Conservation (phyloP, 2,329 filamentous ascomycete species). For the Davidsoniella eucalypti region DNA sequence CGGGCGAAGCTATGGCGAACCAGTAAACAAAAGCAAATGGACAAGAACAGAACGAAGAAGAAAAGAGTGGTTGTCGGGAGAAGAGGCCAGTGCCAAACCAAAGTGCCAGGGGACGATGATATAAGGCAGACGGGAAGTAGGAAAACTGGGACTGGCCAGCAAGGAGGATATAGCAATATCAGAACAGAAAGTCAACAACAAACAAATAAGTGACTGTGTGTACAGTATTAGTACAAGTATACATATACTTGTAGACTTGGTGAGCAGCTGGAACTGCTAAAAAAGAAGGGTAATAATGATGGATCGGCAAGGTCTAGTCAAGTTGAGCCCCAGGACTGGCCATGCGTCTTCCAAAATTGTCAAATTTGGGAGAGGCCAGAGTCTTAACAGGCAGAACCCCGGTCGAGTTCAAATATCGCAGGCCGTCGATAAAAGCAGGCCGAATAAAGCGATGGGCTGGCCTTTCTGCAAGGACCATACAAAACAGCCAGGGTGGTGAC, state of each 20-base stretch:
- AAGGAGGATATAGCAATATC: constrained; percentile 1
- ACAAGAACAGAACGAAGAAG: background rate
- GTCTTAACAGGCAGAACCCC: background rate
- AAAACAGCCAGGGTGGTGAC: too few species aligned
- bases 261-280: too few species aligned
- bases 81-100: background rate
- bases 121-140: background rate
- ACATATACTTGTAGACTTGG: too few species aligned
- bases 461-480: too few species aligned
- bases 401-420: background rate
- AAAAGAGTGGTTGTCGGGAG: background rate
- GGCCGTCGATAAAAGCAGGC: background rate
- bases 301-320: background rate
- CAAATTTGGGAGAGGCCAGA: constrained; percentile 2
- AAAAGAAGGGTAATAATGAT: background rate
- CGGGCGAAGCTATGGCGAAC: background rate
- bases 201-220: background rate
- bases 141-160: constrained; percentile 1
- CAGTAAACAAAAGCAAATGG: background rate
- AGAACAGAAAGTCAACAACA: background rate
- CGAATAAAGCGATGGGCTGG: background rate
- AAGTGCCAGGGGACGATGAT: background rate
- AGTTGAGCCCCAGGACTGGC: background rate
- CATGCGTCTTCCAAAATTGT: constrained; percentile 7
- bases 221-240: background rate